Evolutionary conservation across 805 yeast genomes (phyloP).

Genomic region (Hanseniaspora pseudoguilliermondii): DNA sequence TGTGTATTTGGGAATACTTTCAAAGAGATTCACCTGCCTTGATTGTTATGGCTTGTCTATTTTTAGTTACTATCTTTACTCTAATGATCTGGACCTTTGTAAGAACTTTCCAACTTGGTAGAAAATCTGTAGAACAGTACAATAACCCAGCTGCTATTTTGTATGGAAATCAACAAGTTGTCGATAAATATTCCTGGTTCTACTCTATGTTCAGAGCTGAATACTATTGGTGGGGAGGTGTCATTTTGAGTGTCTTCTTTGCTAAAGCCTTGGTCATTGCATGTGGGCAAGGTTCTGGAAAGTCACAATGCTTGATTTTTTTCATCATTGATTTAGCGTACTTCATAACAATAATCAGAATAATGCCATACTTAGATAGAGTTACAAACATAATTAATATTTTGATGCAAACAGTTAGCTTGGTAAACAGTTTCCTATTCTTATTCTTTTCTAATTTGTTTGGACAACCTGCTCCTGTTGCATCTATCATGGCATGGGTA

Average conservation of each 20-base stretch:
- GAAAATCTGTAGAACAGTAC: constrained; percentile 41
- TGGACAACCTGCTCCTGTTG: constrained; percentile 65
- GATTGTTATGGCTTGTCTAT: constrained; percentile 63
- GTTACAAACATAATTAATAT: constrained; percentile 71
- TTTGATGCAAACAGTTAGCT: constrained; percentile 55
- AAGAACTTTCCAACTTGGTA: constrained; percentile 54
- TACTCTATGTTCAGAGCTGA: constrained; percentile 79
- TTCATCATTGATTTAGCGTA: constrained; percentile 66
- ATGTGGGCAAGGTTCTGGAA: constrained; percentile 68
- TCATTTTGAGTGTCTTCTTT: constrained; percentile 46
- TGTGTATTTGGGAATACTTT: constrained; percentile 81
- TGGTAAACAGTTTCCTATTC: constrained; percentile 72
- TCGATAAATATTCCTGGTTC: constrained; percentile 74
- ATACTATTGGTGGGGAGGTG: constrained; percentile 72
- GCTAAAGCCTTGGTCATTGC: constrained; percentile 63
- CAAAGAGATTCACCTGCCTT: constrained; percentile 78
- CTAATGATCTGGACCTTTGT: constrained; percentile 53
- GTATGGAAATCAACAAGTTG: constrained; percentile 61
- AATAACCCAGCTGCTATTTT: constrained; percentile 79
- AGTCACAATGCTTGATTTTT: constrained; percentile 63
- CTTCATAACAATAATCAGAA: constrained; percentile 48
- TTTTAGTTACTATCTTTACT: constrained; percentile 48
- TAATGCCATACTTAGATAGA: constrained; percentile 66
- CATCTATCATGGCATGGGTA: constrained; percentile 82
- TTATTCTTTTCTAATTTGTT: constrained; percentile 75